A percentile compares a stretch with the other conserved stretches of the same genome.
phyloP scores from a whole-genome alignment of 768 basidiomycete genomes.

The Lactarius trivialis region DNA sequence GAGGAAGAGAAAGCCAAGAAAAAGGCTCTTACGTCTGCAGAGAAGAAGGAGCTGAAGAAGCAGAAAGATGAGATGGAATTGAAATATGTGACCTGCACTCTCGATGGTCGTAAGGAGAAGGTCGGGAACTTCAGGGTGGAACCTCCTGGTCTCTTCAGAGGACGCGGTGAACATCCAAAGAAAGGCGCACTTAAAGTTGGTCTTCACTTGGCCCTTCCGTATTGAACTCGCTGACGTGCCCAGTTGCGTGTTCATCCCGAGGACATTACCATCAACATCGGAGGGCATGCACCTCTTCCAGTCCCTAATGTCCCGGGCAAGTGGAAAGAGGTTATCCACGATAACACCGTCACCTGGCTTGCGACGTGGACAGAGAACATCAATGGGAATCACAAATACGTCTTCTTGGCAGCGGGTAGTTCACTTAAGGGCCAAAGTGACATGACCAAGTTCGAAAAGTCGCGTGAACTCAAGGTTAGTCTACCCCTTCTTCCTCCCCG shows the following conservation, averaged over 20 bases:
- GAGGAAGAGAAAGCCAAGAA: constrained; percentile 91
- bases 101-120: constrained; percentile 97
- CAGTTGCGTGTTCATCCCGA: constrained; percentile 87
- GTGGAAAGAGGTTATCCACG: constrained; percentile 86
- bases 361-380: constrained; percentile 99
- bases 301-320: constrained; percentile 86
- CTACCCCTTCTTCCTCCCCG: not conserved
- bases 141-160: constrained; percentile 96
- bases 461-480: constrained; percentile 85
- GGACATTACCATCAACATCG: constrained; percentile 95
- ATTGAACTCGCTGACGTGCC: constrained; percentile 1
- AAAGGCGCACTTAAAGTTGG: constrained; percentile 89
- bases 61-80: constrained; percentile 77
- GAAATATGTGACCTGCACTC: constrained; percentile 76
- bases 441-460: constrained; percentile 97
- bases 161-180: constrained; percentile 97
- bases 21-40: constrained; percentile 74
- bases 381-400: constrained; percentile 93
- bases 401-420: constrained; percentile 95
- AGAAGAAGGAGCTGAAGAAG: constrained; percentile 90
- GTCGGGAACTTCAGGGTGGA: constrained; percentile 97
- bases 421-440: constrained; percentile 98
- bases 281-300: constrained; percentile 64
- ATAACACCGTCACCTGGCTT: constrained; percentile 97
- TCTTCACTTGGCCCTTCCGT: not conserved